These are phyloP conservation scores for Colletotrichum tofieldiae DNA, from an alignment of 2,329 filamentous ascomycete genomes.

Conservation along the genomic window DNA sequence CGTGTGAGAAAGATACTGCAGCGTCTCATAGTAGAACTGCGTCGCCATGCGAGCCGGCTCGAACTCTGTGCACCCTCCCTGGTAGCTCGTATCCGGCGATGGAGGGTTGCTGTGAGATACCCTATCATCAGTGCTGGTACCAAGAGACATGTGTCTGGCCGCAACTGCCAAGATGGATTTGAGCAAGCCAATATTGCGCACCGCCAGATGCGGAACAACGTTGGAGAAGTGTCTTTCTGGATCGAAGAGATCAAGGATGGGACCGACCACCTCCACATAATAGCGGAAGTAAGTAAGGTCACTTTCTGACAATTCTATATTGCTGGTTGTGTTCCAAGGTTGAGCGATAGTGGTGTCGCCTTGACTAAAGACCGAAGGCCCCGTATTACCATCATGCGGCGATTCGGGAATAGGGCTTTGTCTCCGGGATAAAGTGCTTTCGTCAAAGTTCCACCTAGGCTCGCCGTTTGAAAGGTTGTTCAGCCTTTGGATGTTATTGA, in stretches of 20 bases:
- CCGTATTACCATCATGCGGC: neutral
- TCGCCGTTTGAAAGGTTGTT: conserved; percentile 14
- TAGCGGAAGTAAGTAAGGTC: conserved; percentile 35
- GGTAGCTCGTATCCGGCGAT: conserved; percentile 1
- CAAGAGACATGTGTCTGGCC: conserved; percentile 36
- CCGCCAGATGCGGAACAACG: conserved; percentile 40
- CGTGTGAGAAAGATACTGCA: conserved; percentile 71
- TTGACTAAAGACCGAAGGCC: neutral
- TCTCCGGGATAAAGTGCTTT: conserved; percentile 32
- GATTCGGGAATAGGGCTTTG: conserved; percentile 34
- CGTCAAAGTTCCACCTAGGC: conserved; percentile 28
- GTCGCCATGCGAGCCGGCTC: conserved; percentile 51
- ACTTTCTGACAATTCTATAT: conserved; percentile 19
- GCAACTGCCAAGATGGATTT: conserved; percentile 42
- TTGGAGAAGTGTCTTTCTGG: conserved; percentile 41
- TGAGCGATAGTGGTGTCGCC: neutral
- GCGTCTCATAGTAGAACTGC: conserved; percentile 73
- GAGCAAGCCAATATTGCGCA: conserved; percentile 39
- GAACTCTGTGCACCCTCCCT: neutral
- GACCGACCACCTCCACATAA: conserved; percentile 39
- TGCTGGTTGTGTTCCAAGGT: conserved; percentile 30
- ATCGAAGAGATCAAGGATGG: conserved; percentile 43
- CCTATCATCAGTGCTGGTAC: neutral
- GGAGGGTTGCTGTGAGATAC: neutral
- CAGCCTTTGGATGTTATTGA: conserved; percentile 33